Conservation (phyloP, 2,329 filamentous ascomycete species). For the Claviceps spartinae region DNA sequence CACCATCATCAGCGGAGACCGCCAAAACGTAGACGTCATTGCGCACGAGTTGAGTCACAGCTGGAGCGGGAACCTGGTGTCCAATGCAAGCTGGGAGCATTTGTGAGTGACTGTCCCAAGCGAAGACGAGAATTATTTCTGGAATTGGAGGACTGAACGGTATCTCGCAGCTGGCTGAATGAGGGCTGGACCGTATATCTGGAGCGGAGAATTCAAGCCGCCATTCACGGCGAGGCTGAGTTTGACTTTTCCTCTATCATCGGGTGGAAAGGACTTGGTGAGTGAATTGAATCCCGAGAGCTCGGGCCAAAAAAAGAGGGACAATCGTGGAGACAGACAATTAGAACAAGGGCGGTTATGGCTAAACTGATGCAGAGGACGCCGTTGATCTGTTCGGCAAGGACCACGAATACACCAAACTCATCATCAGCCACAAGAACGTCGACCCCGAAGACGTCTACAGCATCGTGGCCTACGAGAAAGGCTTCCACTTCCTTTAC, state of each 20-base stretch:
- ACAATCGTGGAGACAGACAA: not conserved
- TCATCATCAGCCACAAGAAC: constrained; percentile 75
- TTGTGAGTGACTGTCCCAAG: constrained; percentile 35
- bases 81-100: constrained; percentile 69
- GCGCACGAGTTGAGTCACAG: constrained; percentile 68
- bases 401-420: constrained; percentile 85
- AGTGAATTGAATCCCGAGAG: constrained; percentile 6
- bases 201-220: constrained; percentile 69
- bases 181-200: constrained; percentile 92
- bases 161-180: constrained; percentile 44
- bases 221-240: constrained; percentile 68
- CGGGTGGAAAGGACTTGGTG: constrained; percentile 76
- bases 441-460: constrained; percentile 95
- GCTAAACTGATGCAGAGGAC: constrained; percentile 40
- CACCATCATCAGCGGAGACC: constrained; percentile 80
- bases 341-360: not conserved
- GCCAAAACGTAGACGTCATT: constrained; percentile 90
- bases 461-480: constrained; percentile 85
- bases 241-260: constrained; percentile 94
- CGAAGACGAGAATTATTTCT: not conserved
- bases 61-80: constrained; percentile 83
- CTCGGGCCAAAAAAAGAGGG: too few relatives aligned
- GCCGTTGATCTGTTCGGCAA: constrained; percentile 64
- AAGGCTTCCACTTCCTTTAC: constrained; percentile 90
- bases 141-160: not conserved